Evolutionary conservation across 208 protist species (phyloP), one percentile per base, ranked within the genome.

Genomic region (Entamoeba dispar): DNA sequence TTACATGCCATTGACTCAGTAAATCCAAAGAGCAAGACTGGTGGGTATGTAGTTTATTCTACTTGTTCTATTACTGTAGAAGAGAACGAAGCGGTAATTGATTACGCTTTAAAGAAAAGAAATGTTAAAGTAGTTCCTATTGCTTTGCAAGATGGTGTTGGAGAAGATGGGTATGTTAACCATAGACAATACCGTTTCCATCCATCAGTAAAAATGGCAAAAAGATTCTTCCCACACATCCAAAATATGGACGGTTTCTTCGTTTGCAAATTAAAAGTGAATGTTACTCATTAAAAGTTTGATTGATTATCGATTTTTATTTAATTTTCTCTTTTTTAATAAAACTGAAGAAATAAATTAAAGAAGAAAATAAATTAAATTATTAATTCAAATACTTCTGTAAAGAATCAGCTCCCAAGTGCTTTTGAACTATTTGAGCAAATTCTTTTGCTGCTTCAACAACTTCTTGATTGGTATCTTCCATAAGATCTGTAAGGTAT

Each of bases 221-320:
- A 93, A 47, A 93, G 96, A 55, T 95, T 98, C 95, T 99, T 99
- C 93, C 99, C 99, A 34, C 99, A 99, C 94, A 96, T 97, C 38
- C 98, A 99, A 96, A 99, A 99, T 96, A 99, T 99, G 97, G 98
- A 99, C 93, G 99, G 99, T 92, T 99, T 99, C 97, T 99, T 97
- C 95, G 98, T 99, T 5, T 93, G 92, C 43, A 92, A 92, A 92
- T 91, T 91, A 34, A 86, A 86, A 34, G 27, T 86, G 19, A 38
- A 86, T 34, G 61, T 86, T 34, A 34, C 8, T 12, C 61, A 86
- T 34, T 86, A 55, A 34, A 77, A 34, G 19, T n/a, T 86, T 86
- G 61, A 86, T 86, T 86, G 61, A 86, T 86, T 86, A 77, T 86
- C 43, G 43, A 47, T 47, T 47, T 47, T 47, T 47, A 47, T 47